A percentile compares a stretch with the other conserved stretches of the same genome.
Evolutionary conservation across 2,329 filamentous ascomycete genomes (phyloP).

Genomic region (Fusarium nodosum): DNA sequence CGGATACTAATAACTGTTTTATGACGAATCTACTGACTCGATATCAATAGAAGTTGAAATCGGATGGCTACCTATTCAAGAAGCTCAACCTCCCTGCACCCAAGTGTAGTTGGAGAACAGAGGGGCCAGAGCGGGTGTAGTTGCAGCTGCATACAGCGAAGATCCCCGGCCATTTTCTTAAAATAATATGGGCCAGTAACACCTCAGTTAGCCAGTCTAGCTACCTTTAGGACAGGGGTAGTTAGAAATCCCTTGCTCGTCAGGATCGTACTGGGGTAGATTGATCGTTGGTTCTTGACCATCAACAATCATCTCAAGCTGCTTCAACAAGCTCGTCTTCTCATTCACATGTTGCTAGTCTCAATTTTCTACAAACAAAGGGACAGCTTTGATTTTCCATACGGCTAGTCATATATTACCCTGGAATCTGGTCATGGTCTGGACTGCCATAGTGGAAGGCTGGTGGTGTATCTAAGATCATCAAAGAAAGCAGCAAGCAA

Average conservation of each 20-base stretch:
- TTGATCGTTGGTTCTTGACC: conserved; percentile 25
- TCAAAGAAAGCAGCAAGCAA: not conserved
- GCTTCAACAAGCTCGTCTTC: not conserved
- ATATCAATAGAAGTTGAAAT: not conserved
- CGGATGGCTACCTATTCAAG: not conserved
- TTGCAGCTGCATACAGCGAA: conserved; percentile 4
- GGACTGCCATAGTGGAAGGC: not conserved
- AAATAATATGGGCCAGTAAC: conserved; percentile 21
- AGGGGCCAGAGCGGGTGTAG: conserved; percentile 10
- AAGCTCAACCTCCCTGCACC: conserved; percentile 5
- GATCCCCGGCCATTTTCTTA: conserved; percentile 19
- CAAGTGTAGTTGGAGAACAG: not conserved
- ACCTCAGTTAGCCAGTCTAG: not conserved
- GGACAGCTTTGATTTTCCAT: not conserved
- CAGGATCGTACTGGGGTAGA: conserved; percentile 24
- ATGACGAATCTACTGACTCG: not conserved
- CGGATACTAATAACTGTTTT: not conserved
- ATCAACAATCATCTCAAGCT: conserved; percentile 7
- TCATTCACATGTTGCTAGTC: conserved; percentile 1
- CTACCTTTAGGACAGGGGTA: not conserved
- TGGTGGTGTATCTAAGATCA: not conserved
- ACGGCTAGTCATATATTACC: not conserved
- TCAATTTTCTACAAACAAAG: not conserved
- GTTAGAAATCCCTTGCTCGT: not conserved
- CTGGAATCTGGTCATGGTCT: not conserved